Base-by-base conservation (phyloP, 495 filamentous ascomycete genomes). In the Aspergillus cavernicola region DNA sequence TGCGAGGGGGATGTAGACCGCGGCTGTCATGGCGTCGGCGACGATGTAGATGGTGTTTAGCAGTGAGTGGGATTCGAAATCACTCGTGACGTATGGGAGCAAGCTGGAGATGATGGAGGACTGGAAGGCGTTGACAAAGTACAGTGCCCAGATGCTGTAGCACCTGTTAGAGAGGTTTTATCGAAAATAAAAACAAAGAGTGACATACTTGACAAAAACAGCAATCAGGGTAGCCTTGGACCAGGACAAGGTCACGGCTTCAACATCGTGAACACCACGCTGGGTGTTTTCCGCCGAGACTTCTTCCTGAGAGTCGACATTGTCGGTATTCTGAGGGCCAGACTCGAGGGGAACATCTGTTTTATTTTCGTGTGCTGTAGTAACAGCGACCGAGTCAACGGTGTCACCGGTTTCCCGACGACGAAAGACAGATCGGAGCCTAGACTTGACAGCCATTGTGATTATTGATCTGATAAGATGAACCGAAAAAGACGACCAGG, bases 1-100 rank as follows among this genome's bases (percentile, higher is more conserved):
- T 38, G 83, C 84, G 13, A 85, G 65, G 0, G 84, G 76, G 24
- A 87, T 68, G 50, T 81, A 84, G 36, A 74, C 65, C 16, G 85
- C 70, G 50, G 84, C 85, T 44, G 76, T 79, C 48, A 85, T 80
- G 45, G 85, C 54, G 55, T 57, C 57, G 15, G 58, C 57, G 26
- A 74, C 56, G 42, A 71, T 57, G 5, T 56, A 55, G 13, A 68
- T 66, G 4, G 65, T 57, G 22, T 56, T 65, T 6, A 66, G 57
- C 2, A 74, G 65, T 2, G 69, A 70, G 22, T 74, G 71, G 7
- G 59, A 32, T 15, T 57, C 47, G 32, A 63, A 73, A 1, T 54
- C 61, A 53, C 64, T 66, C 15, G 69, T 61, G 22, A 69, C 55
- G 51, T 69, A 72, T 8, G 62, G 57, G n/a, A 52, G 56, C 44